Percentiles rank a stretch among this genome's conserved stretches.
Conservation (phyloP, 805 yeast genomes). For the Candida glaebosa region DNA sequence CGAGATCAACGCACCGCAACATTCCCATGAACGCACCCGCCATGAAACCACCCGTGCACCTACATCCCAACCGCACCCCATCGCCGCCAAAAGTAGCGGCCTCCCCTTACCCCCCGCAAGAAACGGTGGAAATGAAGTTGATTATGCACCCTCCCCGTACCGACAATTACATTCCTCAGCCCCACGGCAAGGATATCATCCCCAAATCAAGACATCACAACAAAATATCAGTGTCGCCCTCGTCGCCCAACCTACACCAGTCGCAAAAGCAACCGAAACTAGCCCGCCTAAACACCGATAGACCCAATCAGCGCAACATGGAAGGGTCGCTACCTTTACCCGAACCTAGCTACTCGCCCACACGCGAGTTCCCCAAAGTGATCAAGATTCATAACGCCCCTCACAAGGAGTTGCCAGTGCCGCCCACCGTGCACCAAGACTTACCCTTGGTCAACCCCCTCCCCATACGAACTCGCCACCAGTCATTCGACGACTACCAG, state of each 20-base stretch:
- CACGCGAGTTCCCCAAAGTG: conserved; percentile 1
- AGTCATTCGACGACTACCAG: not conserved
- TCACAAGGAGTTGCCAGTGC: conserved; percentile 16
- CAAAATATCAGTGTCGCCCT: not conserved
- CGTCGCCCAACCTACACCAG: not conserved
- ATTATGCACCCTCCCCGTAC: not conserved
- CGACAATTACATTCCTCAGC: not conserved
- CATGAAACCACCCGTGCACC: not conserved
- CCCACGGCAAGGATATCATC: conserved; percentile 2
- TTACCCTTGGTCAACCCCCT: conserved; percentile 30
- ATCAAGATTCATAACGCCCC: conserved; percentile 1
- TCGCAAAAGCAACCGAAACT: not conserved
- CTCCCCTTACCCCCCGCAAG: not conserved
- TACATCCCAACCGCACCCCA: too few relatives aligned
- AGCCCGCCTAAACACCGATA: not conserved
- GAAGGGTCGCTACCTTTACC: conserved; percentile 4
- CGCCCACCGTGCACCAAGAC: conserved; percentile 23
- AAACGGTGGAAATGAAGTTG: not conserved
- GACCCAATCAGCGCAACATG: not conserved
- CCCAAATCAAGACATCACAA: not conserved
- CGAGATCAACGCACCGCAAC: not conserved
- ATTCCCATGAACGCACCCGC: not conserved
- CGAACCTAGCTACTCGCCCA: not conserved
- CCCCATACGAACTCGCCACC: conserved; percentile 4
- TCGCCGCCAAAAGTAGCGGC: too few relatives aligned